Conservation (phyloP, 768 basidiomycete species). For the Podaxis sp. region DNA sequence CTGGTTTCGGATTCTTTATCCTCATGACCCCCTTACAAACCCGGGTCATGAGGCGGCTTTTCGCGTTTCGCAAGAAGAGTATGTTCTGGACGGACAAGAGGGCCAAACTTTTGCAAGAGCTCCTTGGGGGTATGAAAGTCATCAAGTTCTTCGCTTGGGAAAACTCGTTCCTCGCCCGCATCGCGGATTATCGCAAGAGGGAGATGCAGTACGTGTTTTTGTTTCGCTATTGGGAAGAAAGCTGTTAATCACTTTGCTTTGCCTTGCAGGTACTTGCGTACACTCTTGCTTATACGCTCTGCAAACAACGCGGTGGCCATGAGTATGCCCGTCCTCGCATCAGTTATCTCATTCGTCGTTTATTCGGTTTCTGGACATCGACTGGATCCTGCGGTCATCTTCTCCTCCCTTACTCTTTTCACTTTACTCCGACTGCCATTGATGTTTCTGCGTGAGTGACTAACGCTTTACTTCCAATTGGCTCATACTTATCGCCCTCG, state of each 20-base stretch:
- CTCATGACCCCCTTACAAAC: constrained; percentile 74
- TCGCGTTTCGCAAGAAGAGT: constrained; percentile 63
- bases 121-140: constrained; percentile 85
- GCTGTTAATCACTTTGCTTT: not conserved
- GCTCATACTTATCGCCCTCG: constrained; percentile 11
- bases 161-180: constrained; percentile 69
- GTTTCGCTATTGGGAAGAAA: not conserved
- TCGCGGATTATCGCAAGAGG: constrained; percentile 64
- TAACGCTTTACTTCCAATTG: constrained; percentile 9
- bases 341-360: constrained; percentile 73
- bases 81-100: constrained; percentile 93
- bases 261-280: constrained; percentile 56
- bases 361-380: constrained; percentile 73
- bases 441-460: constrained; percentile 59
- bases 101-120: constrained; percentile 85
- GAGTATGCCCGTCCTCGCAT: constrained; percentile 74
- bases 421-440: constrained; percentile 79
- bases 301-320: constrained; percentile 67
- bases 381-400: constrained; percentile 70
- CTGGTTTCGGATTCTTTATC: constrained; percentile 60
- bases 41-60: constrained; percentile 68
- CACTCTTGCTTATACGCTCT: constrained; percentile 62
- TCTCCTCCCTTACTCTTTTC: constrained; percentile 85
- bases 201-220: constrained; percentile 59
- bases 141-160: constrained; percentile 96